Evolutionary conservation across 1,284 basidiomycete species (phyloP), one percentile per base, ranked within the genome.

Genomic region (Trichosporon faecale): DNA sequence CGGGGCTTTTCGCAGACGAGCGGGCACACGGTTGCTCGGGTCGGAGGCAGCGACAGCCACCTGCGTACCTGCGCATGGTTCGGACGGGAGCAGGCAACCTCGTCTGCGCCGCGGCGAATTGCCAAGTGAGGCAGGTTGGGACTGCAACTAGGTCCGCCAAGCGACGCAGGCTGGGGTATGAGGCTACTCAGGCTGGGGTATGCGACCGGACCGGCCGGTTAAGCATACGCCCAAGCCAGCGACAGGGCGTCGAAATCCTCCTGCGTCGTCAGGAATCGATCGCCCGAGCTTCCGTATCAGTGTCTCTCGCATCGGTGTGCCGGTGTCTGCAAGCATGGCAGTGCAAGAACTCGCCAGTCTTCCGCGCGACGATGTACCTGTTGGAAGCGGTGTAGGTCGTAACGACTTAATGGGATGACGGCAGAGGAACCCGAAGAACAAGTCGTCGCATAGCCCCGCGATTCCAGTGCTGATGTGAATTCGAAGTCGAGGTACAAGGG

Each of bases 101-200:
- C 11, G 2, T 52, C 49, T 52, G 49, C 49, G 49, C 49, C 49
- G 49, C 44, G 44, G 44, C 3, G 49, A 52, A 52, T 52, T 52
- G 49, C 49, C 49, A 52, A 52, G 49, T 52, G 49, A 52, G 49
- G 49, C 49, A 52, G 49, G 49, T 52, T 52, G 49, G 6, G 35
- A 0, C 40, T 44, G 18, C 21, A 5, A 21, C 21, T 4, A n/a
- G n/a, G n/a, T n/a, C n/a, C n/a, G 40, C 40, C 6, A n/a, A 2
- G 40, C 3, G 40, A 44, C 11, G 37, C 37, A 40, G 18, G 18
- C 18, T 44, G 40, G 18, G 40, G 40, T 44, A 3, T 44, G 40
- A n/a, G 40, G 6, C 40, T 44, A 3, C 40, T n/a, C 5, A 44
- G 18, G 18, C 40, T 44, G 16, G 16, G 40, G 40, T 44, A n/a